Conservation (phyloP, 2,329 filamentous ascomycete genomes). For the Penicillium sp. region DNA sequence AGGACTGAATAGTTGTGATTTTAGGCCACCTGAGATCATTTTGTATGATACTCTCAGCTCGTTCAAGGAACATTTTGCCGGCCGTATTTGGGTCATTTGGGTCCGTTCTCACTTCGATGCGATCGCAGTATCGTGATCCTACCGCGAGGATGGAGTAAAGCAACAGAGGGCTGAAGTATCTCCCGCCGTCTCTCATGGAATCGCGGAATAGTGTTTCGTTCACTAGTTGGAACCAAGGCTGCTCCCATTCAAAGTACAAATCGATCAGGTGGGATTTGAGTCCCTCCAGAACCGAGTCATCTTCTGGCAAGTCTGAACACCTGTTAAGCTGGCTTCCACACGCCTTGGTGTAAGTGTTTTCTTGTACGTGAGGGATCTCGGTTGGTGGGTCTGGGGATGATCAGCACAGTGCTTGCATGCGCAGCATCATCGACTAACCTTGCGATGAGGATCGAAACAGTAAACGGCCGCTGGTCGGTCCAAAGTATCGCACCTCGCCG, state of each 20-base stretch:
- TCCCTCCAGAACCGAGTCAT: conserved; percentile 18
- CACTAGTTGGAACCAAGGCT: conserved; percentile 40
- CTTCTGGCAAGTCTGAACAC: neutral
- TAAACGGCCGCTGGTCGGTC: conserved; percentile 39
- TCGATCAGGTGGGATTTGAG: conserved; percentile 35
- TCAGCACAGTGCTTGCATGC: neutral
- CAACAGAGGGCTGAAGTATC: conserved; percentile 35
- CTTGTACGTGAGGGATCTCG: conserved; percentile 8
- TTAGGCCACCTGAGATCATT: conserved; percentile 31
- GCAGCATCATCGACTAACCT: conserved; percentile 1
- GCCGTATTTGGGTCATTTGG: conserved; percentile 37
- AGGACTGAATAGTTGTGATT: conserved; percentile 41
- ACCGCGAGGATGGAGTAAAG: conserved; percentile 39
- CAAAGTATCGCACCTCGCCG: conserved; percentile 40
- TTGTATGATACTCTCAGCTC: conserved; percentile 25
- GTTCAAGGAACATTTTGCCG: conserved; percentile 33
- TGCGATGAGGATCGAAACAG: conserved; percentile 28
- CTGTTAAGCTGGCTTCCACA: neutral
- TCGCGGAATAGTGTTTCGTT: conserved; percentile 40
- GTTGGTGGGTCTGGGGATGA: conserved; percentile 7
- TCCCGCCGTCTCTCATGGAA: conserved; percentile 25
- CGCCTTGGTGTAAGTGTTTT: neutral
- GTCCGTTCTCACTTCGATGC: conserved; percentile 32
- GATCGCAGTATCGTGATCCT: conserved; percentile 38
- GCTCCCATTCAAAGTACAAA: conserved; percentile 42